phyloP scores from a whole-genome alignment of 345 rosid species.

The Populus pruinosa region DNA sequence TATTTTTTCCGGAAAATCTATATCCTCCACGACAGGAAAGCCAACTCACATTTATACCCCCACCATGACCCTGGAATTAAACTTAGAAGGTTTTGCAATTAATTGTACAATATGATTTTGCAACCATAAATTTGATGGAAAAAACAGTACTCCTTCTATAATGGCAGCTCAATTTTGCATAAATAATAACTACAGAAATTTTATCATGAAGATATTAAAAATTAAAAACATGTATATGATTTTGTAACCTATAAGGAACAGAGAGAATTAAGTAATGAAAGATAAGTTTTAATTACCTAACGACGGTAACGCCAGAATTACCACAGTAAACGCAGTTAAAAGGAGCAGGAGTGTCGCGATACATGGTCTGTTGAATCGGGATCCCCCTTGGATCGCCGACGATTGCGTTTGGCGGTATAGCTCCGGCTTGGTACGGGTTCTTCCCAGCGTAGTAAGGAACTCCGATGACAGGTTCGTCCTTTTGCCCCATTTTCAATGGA shows the following conservation, averaged over 20 bases:
- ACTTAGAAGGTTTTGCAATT: background rate
- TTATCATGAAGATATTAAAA: background rate
- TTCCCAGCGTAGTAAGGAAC: constrained; percentile 60
- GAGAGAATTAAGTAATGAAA: background rate
- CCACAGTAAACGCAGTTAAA: constrained; percentile 78
- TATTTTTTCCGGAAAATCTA: too few relatives aligned
- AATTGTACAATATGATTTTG: background rate
- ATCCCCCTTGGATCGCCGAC: constrained; percentile 67
- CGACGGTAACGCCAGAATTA: constrained; percentile 63
- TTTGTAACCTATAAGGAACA: too few relatives aligned
- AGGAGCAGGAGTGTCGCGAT: constrained; percentile 92
- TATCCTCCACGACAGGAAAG: background rate
- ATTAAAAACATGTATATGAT: background rate
- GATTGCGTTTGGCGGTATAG: constrained; percentile 68
- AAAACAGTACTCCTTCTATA: too few relatives aligned
- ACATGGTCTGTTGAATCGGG: constrained; percentile 83
- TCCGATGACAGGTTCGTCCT: constrained; percentile 58
- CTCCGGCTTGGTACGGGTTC: constrained; percentile 73
- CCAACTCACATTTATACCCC: background rate
- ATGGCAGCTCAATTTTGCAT: background rate
- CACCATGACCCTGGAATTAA: background rate
- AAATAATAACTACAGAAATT: too few relatives aligned
- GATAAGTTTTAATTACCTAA: constrained; percentile 42
- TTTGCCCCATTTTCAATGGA: constrained; percentile 39
- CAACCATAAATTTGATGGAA: too few relatives aligned